These are phyloP conservation scores for Mycena vulgaris DNA, from an alignment of 768 basidiomycete species.

Conservation along the genomic window DNA sequence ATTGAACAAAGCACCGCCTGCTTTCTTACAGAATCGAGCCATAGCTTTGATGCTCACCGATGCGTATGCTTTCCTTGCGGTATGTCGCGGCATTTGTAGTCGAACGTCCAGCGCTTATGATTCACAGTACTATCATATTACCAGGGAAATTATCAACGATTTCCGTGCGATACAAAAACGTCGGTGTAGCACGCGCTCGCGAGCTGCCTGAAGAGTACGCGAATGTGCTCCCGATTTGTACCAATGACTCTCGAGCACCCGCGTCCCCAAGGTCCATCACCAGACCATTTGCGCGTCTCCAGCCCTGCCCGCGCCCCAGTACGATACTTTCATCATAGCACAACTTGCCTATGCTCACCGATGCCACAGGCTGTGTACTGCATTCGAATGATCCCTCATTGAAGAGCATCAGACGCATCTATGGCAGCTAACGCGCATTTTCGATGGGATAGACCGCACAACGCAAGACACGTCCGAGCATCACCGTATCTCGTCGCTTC, in stretches of 20 bases:
- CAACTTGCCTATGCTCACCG: background rate
- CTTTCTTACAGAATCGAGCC: conserved; percentile 17
- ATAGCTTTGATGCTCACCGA: conserved; percentile 7
- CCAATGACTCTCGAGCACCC: conserved; percentile 3
- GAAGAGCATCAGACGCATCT: conserved; percentile 17
- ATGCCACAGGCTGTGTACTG: background rate
- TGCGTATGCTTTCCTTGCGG: conserved; percentile 22
- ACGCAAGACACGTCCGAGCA: conserved; percentile 1
- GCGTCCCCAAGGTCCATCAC: conserved; percentile 12
- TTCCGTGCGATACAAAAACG: conserved; percentile 9
- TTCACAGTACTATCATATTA: conserved; percentile 21
- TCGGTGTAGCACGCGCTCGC: conserved; percentile 20
- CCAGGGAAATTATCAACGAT: background rate
- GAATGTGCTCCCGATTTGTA: conserved; percentile 15
- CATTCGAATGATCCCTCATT: conserved; percentile 12
- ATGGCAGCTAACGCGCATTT: conserved; percentile 15
- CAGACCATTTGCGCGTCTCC: background rate
- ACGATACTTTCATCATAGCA: background rate
- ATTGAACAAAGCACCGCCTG: conserved; percentile 13
- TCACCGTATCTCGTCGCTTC: conserved; percentile 21
- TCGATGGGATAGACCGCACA: conserved; percentile 29
- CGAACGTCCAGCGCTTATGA: background rate
- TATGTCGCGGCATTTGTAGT: background rate
- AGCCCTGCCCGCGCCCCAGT: background rate
- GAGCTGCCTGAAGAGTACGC: conserved; percentile 20